These are phyloP conservation scores for Gossypium sturtianum DNA, from an alignment of 345 rosid genomes.

Conservation along the genomic window DNA sequence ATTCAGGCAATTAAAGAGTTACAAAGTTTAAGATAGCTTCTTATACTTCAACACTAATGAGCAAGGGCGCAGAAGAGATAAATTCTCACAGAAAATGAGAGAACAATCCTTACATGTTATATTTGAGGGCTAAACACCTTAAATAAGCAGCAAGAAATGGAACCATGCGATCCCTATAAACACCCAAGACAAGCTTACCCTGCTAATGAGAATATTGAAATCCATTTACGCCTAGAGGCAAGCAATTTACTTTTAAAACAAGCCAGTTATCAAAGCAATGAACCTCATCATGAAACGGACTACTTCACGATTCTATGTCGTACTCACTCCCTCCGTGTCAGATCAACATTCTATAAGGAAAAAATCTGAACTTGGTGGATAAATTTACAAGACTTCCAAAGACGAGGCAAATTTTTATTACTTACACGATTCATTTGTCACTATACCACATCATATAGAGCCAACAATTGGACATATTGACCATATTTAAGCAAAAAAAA, in stretches of 20 bases:
- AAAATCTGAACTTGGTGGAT: background rate
- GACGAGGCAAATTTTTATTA: background rate
- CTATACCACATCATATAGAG: background rate
- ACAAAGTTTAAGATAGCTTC: background rate
- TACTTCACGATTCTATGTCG: background rate
- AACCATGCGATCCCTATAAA: background rate
- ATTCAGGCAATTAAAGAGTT: background rate
- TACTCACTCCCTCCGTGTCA: background rate
- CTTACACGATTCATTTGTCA: background rate
- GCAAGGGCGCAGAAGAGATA: background rate
- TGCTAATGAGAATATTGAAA: background rate
- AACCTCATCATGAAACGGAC: background rate
- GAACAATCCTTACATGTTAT: background rate
- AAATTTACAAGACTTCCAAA: background rate
- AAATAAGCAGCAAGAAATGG: background rate
- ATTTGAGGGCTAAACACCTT: background rate
- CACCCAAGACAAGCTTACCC: background rate
- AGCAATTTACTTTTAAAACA: background rate
- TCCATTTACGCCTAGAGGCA: background rate
- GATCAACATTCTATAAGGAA: background rate
- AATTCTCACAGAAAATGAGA: background rate
- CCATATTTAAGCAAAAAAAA: background rate
- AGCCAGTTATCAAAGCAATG: background rate
- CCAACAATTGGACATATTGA: background rate
- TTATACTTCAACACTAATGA: slow-evolving; percentile 2